Conservation (phyloP, 2,329 filamentous ascomycete species). For the Stagonosporopsis chrysanthemi region DNA sequence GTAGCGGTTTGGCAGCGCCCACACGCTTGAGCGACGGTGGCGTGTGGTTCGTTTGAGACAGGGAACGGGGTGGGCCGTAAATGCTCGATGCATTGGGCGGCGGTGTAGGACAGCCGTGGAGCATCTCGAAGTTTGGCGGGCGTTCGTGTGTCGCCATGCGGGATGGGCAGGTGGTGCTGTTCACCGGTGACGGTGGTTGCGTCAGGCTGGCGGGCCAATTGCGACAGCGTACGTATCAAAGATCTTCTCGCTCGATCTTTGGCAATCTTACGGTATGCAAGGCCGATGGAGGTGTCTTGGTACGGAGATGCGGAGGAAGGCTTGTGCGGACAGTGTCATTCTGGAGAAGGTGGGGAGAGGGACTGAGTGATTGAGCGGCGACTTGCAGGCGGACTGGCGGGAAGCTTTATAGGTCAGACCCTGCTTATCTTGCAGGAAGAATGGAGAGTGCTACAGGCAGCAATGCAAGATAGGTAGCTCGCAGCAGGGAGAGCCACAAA, state of each 20-base stretch:
- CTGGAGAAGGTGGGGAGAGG: constrained; percentile 45
- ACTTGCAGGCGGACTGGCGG: constrained; percentile 43
- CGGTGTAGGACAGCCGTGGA: constrained; percentile 45
- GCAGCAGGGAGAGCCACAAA: constrained; percentile 47
- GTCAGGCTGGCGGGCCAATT: constrained; percentile 44
- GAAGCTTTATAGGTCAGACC: constrained; percentile 49
- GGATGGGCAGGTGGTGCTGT: constrained; percentile 32
- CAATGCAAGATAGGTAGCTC: constrained; percentile 50
- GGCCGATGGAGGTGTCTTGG: constrained; percentile 41
- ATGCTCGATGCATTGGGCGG: constrained; percentile 48
- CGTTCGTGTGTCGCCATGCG: constrained; percentile 45
- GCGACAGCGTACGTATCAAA: constrained; percentile 41
- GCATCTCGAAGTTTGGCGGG: constrained; percentile 37
- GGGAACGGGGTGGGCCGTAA: constrained; percentile 38
- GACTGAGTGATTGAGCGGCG: constrained; percentile 43
- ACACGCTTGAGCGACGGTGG: constrained; percentile 47
- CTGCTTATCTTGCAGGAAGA: constrained; percentile 50
- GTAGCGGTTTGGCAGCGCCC: constrained; percentile 35
- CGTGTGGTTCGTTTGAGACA: constrained; percentile 41
- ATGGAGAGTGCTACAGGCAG: constrained; percentile 45
- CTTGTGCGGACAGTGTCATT: constrained; percentile 52
- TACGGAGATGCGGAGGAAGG: constrained; percentile 43
- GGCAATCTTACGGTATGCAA: constrained; percentile 43
- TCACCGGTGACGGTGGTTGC: constrained; percentile 34
- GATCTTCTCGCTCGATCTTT: constrained; percentile 26